These are phyloP conservation scores for Phytophthora idaei DNA, from an alignment of 352 stramenopile genomes.

Conservation along the genomic window DNA sequence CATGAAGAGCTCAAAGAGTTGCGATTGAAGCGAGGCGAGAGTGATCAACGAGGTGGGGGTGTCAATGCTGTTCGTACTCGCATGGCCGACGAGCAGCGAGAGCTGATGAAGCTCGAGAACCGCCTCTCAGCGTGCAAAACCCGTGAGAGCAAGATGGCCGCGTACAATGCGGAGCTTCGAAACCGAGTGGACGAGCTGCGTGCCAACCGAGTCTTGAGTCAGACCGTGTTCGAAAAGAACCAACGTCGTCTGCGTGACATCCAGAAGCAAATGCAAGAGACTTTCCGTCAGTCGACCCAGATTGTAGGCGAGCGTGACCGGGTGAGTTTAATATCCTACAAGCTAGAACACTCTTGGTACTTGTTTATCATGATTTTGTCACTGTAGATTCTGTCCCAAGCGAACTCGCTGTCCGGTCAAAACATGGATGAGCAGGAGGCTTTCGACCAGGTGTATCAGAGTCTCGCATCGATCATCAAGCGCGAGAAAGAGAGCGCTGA, in stretches of 20 bases:
- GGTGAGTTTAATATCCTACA: slow-evolving; percentile 26
- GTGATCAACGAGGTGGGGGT: slow-evolving; percentile 74
- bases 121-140: slow-evolving; percentile 71
- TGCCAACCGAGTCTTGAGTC: slow-evolving; percentile 64
- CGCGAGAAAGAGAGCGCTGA: slow-evolving; percentile 79
- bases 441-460: slow-evolving; percentile 79
- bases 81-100: slow-evolving; percentile 76
- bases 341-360: background rate
- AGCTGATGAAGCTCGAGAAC: slow-evolving; percentile 84
- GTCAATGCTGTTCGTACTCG: slow-evolving; percentile 71
- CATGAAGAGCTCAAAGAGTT: slow-evolving; percentile 74
- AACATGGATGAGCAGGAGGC: slow-evolving; percentile 81
- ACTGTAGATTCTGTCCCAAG: slow-evolving; percentile 63
- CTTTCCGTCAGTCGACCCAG: slow-evolving; percentile 67
- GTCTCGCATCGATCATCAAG: slow-evolving; percentile 70
- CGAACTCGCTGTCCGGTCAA: slow-evolving; percentile 63
- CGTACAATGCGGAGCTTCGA: slow-evolving; percentile 60
- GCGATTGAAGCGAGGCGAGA: slow-evolving; percentile 64
- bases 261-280: slow-evolving; percentile 80
- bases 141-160: slow-evolving; percentile 78
- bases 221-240: slow-evolving; percentile 84
- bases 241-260: slow-evolving; percentile 76
- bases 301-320: slow-evolving; percentile 77
- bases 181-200: slow-evolving; percentile 67
- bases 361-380: slow-evolving; percentile 1